Conservation (phyloP, 441 rosid species). For the Kokia cookei region DNA sequence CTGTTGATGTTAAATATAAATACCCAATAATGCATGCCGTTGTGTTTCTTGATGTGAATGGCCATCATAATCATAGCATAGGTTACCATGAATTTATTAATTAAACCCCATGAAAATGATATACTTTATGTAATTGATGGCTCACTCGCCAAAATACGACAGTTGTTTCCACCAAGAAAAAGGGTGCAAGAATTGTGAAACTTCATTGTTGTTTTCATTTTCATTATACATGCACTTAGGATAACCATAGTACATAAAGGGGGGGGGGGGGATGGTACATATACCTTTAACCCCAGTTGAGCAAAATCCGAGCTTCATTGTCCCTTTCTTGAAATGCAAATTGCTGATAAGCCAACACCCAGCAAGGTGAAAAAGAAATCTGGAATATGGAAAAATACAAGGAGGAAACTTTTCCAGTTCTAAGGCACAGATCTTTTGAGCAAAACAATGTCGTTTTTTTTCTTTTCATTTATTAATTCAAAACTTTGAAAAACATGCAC, state of each 20-base stretch:
- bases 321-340: neutral
- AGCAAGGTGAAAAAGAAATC: neutral
- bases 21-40: neutral
- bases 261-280: neutral
- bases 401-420: conserved; percentile 3
- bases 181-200: neutral
- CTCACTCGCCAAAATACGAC: neutral
- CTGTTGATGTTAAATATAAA: neutral
- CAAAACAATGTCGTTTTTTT: neutral
- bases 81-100: neutral
- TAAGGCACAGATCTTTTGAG: neutral
- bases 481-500: neutral
- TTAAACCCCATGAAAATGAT: neutral
- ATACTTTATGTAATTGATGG: neutral
- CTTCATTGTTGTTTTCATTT: neutral
- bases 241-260: neutral
- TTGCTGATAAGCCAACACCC: neutral
- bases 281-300: neutral
- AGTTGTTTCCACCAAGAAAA: neutral
- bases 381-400: neutral
- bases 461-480: neutral
- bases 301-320: neutral
- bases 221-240: neutral
- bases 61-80: neutral
- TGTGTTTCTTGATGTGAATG: neutral